phyloP scores from a whole-genome alignment of 495 filamentous ascomycete genomes.

The Oidiodendron maius region DNA sequence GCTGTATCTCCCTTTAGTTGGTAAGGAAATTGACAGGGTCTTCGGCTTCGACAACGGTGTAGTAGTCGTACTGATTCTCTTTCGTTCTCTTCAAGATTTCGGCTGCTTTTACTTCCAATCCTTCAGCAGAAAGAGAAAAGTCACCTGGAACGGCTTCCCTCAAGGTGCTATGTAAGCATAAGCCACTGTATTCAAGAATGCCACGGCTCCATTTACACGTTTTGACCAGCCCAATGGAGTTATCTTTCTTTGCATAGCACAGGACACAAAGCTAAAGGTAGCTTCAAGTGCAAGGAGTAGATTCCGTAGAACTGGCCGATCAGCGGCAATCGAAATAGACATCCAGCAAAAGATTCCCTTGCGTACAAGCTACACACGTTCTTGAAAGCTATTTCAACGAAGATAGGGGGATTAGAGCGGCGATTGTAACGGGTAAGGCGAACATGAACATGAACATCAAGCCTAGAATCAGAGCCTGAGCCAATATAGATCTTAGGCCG shows the following conservation, averaged over 20 bases:
- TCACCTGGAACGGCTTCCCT: not conserved
- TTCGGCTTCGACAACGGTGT: not conserved
- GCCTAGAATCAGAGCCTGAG: not conserved
- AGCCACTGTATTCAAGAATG: constrained; percentile 6
- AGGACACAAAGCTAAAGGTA: constrained; percentile 5
- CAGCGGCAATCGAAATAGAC: not conserved
- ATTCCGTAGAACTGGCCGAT: not conserved
- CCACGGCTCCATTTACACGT: not conserved
- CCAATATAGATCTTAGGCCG: constrained; percentile 7
- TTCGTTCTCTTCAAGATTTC: not conserved
- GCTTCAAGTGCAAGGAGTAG: constrained; percentile 11
- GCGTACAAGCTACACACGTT: constrained; percentile 2
- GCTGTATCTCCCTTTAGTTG: not conserved
- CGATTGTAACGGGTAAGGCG: not conserved
- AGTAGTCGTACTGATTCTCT: not conserved
- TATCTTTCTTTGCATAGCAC: constrained; percentile 3
- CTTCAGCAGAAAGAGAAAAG: not conserved
- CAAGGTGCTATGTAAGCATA: constrained; percentile 5
- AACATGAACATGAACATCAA: not conserved
- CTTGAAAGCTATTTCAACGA: constrained; percentile 2
- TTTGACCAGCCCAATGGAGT: not conserved
- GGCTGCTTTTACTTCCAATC: not conserved
- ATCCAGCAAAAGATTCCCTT: constrained; percentile 1
- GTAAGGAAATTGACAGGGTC: not conserved
- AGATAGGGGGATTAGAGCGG: not conserved